A percentile compares a stretch with the other conserved stretches of the same genome.
phyloP scores from a whole-genome alignment of 2,329 filamentous ascomycete genomes.

The Sporothrix sp. region DNA sequence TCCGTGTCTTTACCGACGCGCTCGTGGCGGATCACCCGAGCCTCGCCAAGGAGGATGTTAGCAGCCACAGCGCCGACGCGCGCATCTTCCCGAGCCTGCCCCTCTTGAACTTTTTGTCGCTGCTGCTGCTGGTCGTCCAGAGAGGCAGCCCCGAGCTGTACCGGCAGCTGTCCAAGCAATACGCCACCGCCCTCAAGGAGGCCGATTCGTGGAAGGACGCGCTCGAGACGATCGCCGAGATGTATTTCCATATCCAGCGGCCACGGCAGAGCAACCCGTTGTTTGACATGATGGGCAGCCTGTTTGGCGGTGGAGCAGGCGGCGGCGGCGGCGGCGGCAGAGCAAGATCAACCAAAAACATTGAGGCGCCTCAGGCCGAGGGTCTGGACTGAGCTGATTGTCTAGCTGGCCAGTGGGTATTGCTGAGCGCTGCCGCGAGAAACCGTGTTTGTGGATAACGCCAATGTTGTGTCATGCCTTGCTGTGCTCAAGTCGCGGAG shows the following conservation, averaged over 20 bases:
- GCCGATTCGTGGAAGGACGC: slow-evolving; percentile 69
- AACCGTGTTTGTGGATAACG: background rate
- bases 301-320: slow-evolving; percentile 66
- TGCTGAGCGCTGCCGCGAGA: too few relatives aligned
- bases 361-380: slow-evolving; percentile 45
- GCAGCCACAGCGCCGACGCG: slow-evolving; percentile 60
- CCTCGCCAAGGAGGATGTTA: slow-evolving; percentile 72
- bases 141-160: slow-evolving; percentile 70
- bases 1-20: slow-evolving; percentile 63
- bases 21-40: slow-evolving; percentile 46
- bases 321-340: slow-evolving; percentile 39
- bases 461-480: background rate
- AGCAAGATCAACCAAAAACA: slow-evolving; percentile 26
- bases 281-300: slow-evolving; percentile 95
- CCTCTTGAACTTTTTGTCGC: slow-evolving; percentile 86
- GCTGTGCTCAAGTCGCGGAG: too few relatives aligned
- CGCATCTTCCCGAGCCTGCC: slow-evolving; percentile 84
- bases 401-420: slow-evolving; percentile 17
- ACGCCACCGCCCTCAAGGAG: slow-evolving; percentile 68
- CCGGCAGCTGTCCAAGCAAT: slow-evolving; percentile 72
- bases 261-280: slow-evolving; percentile 85
- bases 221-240: slow-evolving; percentile 80
- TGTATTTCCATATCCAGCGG: slow-evolving; percentile 90
- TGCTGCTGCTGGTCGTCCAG: slow-evolving; percentile 76
- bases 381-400: slow-evolving; percentile 56